phyloP scores from a whole-genome alignment of 192 early-diverging fungal species.

The Mortierella hygrophila region DNA sequence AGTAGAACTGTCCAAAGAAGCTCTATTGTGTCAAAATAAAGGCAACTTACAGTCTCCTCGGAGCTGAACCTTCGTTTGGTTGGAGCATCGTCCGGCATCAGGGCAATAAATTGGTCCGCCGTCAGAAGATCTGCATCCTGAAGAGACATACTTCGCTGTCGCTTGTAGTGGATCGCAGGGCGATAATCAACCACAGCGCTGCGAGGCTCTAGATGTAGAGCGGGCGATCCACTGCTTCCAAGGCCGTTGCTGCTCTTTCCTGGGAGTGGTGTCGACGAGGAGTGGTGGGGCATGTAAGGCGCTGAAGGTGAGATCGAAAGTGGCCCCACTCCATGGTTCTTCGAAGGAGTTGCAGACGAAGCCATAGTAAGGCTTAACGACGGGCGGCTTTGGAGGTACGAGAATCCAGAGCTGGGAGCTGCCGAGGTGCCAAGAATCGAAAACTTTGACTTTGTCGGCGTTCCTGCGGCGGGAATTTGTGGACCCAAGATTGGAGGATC shows the following conservation, averaged over 20 bases:
- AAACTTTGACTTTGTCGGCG: conserved; percentile 8
- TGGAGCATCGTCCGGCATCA: conserved; percentile 40
- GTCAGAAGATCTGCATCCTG: conserved; percentile 53
- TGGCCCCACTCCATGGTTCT: no score
- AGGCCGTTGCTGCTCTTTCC: not conserved
- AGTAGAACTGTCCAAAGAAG: not conserved
- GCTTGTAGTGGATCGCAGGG: conserved; percentile 27
- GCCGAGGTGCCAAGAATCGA: conserved; percentile 10
- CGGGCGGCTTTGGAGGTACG: not conserved
- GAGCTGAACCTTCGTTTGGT: conserved; percentile 47
- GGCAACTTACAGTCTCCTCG: conserved; percentile 33
- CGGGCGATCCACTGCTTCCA: not conserved
- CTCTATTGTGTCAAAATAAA: not conserved
- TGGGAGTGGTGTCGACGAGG: conserved; percentile 4
- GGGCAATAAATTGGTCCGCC: conserved; percentile 48
- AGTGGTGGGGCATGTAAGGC: not conserved
- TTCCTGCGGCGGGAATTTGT: not conserved
- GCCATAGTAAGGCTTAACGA: not conserved
- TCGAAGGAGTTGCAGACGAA: not conserved
- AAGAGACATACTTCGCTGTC: conserved; percentile 52
- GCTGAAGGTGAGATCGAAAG: not conserved
- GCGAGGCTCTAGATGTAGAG: conserved; percentile 35
- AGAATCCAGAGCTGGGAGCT: not conserved
- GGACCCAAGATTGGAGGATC: not conserved
- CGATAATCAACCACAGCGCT: conserved; percentile 37